Conservation (phyloP, 495 filamentous ascomycete species). For the Talaromyces thailandensis region DNA sequence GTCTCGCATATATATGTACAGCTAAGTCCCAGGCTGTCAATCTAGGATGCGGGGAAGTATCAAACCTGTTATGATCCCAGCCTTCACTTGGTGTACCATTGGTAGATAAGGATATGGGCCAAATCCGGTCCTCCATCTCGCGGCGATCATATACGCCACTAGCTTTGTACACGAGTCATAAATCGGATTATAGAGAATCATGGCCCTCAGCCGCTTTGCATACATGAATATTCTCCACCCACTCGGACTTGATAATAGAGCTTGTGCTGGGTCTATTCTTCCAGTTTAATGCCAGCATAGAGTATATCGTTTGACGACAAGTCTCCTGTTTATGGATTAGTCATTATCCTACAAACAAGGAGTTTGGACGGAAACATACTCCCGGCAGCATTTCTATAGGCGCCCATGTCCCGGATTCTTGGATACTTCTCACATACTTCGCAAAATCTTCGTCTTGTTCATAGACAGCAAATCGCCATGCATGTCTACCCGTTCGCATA, state of each 20-base stretch:
- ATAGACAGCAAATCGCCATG: slow-evolving; percentile 7
- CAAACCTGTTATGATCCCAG: background rate
- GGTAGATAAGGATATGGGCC: background rate
- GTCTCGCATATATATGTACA: too few relatives aligned
- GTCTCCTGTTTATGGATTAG: background rate
- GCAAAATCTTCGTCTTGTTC: slow-evolving; percentile 1
- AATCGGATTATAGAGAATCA: background rate
- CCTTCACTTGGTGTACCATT: background rate
- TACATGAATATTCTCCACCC: slow-evolving; percentile 3
- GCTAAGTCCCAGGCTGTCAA: too few relatives aligned
- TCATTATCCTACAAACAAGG: background rate
- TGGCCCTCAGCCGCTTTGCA: slow-evolving; percentile 4
- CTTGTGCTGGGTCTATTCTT: background rate
- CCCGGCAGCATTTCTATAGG: slow-evolving; percentile 1
- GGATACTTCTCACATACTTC: background rate
- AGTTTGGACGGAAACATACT: background rate
- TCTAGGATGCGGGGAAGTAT: background rate
- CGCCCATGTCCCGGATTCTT: background rate
- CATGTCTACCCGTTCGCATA: slow-evolving; percentile 7
- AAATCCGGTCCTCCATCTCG: background rate
- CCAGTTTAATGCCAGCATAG: slow-evolving; percentile 5
- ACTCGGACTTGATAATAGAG: slow-evolving; percentile 2
- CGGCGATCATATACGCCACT: background rate
- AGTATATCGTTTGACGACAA: slow-evolving; percentile 8
- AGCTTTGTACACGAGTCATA: too few relatives aligned